Evolutionary conservation across 306 rosid species (phyloP).

Genomic region (Begonia peltatifolia): DNA sequence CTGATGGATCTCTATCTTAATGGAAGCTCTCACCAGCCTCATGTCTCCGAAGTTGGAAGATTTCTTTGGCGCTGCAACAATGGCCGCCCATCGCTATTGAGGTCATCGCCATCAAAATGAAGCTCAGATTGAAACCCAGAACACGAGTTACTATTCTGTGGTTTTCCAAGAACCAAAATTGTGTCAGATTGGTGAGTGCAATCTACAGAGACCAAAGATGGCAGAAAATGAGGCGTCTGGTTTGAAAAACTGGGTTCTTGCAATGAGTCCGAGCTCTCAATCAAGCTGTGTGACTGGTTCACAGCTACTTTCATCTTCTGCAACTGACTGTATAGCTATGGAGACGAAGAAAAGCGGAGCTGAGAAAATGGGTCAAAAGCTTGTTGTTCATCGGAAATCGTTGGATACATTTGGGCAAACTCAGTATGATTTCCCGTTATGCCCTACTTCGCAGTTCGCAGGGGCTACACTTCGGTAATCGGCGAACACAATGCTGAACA

Average conservation of each 20-base stretch:
- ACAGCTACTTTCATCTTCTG: conserved; percentile 31
- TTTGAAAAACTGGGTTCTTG: conserved; percentile 41
- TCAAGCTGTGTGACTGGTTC: conserved; percentile 63
- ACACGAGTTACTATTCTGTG: conserved; percentile 21
- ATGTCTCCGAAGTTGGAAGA: conserved; percentile 76
- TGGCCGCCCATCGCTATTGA: conserved; percentile 66
- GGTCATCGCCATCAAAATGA: conserved; percentile 32
- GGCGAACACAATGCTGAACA: too few relatives aligned
- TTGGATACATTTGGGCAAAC: conserved; percentile 70
- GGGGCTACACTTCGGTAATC: too few relatives aligned
- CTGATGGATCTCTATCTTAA: conserved; percentile 61
- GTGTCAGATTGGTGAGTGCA: conserved; percentile 21
- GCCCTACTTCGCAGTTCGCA: too few relatives aligned
- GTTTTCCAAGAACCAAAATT: conserved; percentile 26
- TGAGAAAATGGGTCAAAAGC: conserved; percentile 51
- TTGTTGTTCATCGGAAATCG: conserved; percentile 72
- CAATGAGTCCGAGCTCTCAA: conserved; percentile 64
- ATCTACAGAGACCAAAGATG: conserved; percentile 24
- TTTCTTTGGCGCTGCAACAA: conserved; percentile 54
- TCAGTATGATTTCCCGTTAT: too few relatives aligned
- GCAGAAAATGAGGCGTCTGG: conserved; percentile 20
- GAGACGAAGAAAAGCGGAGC: conserved; percentile 67
- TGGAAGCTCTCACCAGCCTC: conserved; percentile 50
- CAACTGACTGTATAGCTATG: conserved; percentile 27
- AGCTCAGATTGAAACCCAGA: conserved; percentile 15